Evolutionary conservation across 2,329 filamentous ascomycete genomes (phyloP).

Genomic region (Penicillium sp.): DNA sequence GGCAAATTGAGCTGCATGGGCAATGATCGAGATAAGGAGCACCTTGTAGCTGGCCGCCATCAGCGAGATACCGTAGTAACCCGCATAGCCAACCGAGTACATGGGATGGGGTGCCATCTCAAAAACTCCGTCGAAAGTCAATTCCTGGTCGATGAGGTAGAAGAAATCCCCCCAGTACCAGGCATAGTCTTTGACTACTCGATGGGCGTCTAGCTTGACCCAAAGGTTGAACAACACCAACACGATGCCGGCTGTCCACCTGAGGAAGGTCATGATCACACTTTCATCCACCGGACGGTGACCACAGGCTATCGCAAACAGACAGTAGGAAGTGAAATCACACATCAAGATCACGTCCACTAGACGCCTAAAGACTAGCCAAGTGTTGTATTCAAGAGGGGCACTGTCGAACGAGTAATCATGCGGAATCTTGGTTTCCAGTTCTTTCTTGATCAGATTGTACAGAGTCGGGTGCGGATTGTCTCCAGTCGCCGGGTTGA

Average conservation of each 20-base stretch:
- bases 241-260: slow-evolving; percentile 71
- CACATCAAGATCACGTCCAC: slow-evolving; percentile 98
- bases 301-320: slow-evolving; percentile 87
- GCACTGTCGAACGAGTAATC: slow-evolving; percentile 93
- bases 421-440: slow-evolving; percentile 88
- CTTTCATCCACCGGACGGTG: slow-evolving; percentile 68
- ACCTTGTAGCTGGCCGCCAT: slow-evolving; percentile 98
- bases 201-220: slow-evolving; percentile 96
- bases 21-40: slow-evolving; percentile 90
- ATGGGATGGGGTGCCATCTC: slow-evolving; percentile 98
- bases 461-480: slow-evolving; percentile 81
- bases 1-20: slow-evolving; percentile 87
- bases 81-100: slow-evolving; percentile 97
- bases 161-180: slow-evolving; percentile 99
- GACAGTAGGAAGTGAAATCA: slow-evolving; percentile 93
- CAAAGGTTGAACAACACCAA: slow-evolving; percentile 93
- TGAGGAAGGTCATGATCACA: slow-evolving; percentile 59
- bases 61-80: slow-evolving; percentile 96
- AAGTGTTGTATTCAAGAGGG: slow-evolving; percentile 97
- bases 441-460: slow-evolving; percentile 74
- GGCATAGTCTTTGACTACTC: slow-evolving; percentile 96
- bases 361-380: slow-evolving; percentile 90
- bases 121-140: slow-evolving; percentile 97
- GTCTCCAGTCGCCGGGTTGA: slow-evolving; percentile 69
- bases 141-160: slow-evolving; percentile 93